Conservation (phyloP, 1,139 yeast species). For the Waltiozyma sp. region DNA sequence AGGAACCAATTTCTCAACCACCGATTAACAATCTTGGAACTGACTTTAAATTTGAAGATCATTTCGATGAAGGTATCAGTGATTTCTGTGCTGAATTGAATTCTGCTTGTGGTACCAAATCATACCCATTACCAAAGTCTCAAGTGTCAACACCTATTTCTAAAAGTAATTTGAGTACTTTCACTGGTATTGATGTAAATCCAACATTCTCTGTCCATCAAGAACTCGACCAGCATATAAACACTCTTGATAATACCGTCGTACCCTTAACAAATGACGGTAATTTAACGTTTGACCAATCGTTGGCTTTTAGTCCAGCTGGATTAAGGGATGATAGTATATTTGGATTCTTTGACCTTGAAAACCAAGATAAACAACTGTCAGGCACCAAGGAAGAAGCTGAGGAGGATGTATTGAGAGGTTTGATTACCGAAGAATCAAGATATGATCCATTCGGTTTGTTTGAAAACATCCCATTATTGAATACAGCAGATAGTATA, state of each 20-base stretch:
- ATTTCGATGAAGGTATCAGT: constrained; percentile 35
- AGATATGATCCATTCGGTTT: constrained; percentile 48
- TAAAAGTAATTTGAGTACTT: background rate
- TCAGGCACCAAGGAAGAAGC: background rate
- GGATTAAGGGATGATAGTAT: constrained; percentile 8
- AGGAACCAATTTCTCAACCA: constrained; percentile 3
- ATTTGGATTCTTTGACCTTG: constrained; percentile 10
- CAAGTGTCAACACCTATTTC: constrained; percentile 13
- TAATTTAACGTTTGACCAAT: constrained; percentile 38
- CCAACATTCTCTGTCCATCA: constrained; percentile 24
- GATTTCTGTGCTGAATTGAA: constrained; percentile 68
- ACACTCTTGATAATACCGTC: background rate
- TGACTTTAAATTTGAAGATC: constrained; percentile 27
- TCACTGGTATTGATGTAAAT: constrained; percentile 1
- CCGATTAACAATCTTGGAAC: constrained; percentile 2
- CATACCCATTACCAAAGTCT: constrained; percentile 53
- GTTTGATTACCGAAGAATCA: constrained; percentile 46
- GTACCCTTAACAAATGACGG: background rate
- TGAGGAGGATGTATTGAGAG: constrained; percentile 10
- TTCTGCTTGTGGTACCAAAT: constrained; percentile 77
- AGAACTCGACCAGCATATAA: constrained; percentile 24
- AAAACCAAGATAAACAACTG: constrained; percentile 1
- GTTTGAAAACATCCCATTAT: constrained; percentile 6
- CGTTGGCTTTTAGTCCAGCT: constrained; percentile 28
- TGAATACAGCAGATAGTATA: constrained; percentile 1